Evolutionary conservation across 1,139 yeast genomes (phyloP), one percentile per base, ranked within the genome.

Genomic region (Meyerozyma athensensis): DNA sequence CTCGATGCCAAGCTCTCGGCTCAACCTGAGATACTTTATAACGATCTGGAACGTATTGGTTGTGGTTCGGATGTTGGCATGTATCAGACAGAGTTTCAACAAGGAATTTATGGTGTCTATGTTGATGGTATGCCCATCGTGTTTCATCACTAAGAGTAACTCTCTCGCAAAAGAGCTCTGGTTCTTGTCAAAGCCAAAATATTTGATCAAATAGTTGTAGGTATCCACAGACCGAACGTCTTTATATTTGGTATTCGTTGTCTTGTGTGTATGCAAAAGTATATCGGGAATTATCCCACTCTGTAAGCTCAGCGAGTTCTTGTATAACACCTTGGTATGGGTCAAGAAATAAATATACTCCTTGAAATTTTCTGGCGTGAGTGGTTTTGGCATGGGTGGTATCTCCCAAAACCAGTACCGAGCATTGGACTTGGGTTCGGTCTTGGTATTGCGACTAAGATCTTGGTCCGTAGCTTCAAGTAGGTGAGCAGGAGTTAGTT

Each of bases 121-220:
- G 42, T 68, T 62, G 9, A 70, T 68, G n/a, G 43, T 42, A 38
- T 66, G 68, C 3, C 72, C 72, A 38, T 70, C 75, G 39, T 63
- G 57, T 28, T 61, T 57, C 74, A 70, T 68, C 28, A 65, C 70
- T 28, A 70, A 47, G 9, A 69, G 48, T 13, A 70, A 43, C 41
- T 66, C 69, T 21, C 74, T 45, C 3, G 74, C 71, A 51, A 70
- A 69, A 19, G 65, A 53, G 33, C 33, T 64, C 48, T 70, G 75
- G 45, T 67, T 60, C 45, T 70, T 68, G 39, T 57, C 63, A 41
- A 43, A 57, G 4, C 75, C 77, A 49, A 68, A 71, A 47, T 54
- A 71, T 36, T 66, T 57, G 39, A 71, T 69, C 24, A 71, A 53
- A 39, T 60, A 58, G 46, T 70, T 71, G 46, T 59, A 71, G 0